phyloP scores from a whole-genome alignment of 2,329 filamentous ascomycete genomes.

The Penicillium vulpinum region DNA sequence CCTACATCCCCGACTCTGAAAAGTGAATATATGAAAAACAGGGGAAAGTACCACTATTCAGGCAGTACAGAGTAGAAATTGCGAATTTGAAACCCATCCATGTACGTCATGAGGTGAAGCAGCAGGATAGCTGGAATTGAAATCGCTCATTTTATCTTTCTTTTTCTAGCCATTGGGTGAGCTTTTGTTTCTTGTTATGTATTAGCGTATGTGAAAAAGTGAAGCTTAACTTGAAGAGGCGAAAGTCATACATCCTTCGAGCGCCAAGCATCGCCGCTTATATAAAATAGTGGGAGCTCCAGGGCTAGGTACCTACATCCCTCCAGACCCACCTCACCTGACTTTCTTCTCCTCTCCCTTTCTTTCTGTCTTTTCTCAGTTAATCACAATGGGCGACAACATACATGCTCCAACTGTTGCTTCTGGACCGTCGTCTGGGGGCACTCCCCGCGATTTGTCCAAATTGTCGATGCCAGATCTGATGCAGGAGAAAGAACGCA shows the following conservation, averaged over 20 bases:
- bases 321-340: slow-evolving; percentile 20
- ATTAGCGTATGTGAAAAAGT: background rate
- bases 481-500: slow-evolving; percentile 76
- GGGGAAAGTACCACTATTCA: background rate
- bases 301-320: background rate
- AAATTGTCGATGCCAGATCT: slow-evolving; percentile 75
- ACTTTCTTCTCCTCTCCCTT: slow-evolving; percentile 19
- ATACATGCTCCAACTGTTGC: slow-evolving; percentile 70
- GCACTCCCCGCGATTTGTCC: slow-evolving; percentile 59
- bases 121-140: slow-evolving; percentile 19
- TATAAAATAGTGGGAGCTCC: slow-evolving; percentile 9
- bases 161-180: rapidly evolving
- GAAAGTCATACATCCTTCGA: slow-evolving; percentile 1
- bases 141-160: background rate
- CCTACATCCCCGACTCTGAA: background rate
- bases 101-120: slow-evolving; percentile 23
- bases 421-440: slow-evolving; percentile 71
- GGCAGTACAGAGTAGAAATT: slow-evolving; percentile 6
- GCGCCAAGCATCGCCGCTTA: slow-evolving; percentile 22
- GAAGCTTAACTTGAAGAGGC: background rate
- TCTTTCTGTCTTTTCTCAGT: slow-evolving; percentile 43
- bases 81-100: slow-evolving; percentile 26
- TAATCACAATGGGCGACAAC: slow-evolving; percentile 59
- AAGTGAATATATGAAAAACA: background rate
- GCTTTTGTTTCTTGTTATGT: background rate